These are phyloP conservation scores for Cercospora sp. DNA, from an alignment of 2,329 filamentous ascomycete genomes.

Conservation along the genomic window DNA sequence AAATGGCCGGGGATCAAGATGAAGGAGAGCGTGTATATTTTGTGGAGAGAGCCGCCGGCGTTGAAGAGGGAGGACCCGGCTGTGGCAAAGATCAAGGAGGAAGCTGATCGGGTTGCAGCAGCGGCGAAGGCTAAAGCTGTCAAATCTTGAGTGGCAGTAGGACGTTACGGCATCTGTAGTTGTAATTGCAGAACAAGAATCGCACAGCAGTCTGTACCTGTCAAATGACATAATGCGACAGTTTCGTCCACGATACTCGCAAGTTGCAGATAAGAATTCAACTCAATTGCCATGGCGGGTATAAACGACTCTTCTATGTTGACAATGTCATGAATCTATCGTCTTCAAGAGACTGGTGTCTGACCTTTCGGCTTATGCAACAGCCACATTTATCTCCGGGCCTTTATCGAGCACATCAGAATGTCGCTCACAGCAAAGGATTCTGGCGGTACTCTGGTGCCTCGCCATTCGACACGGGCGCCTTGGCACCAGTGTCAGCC, in stretches of 20 bases:
- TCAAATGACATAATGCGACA: background rate
- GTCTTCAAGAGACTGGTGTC: background rate
- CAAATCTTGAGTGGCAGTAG: background rate
- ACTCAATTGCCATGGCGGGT: slow-evolving; percentile 1
- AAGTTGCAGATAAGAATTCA: background rate
- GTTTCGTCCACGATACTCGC: background rate
- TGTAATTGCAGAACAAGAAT: background rate
- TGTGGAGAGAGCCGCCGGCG: slow-evolving; percentile 41
- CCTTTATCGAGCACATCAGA: background rate
- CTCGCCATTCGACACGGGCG: slow-evolving; percentile 50
- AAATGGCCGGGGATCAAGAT: slow-evolving; percentile 58
- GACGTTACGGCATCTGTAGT: background rate
- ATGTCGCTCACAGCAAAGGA: slow-evolving; percentile 56
- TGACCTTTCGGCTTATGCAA: background rate
- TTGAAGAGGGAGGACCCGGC: slow-evolving; percentile 1
- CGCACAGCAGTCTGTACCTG: background rate
- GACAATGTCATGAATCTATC: background rate
- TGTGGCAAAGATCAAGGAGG: background rate
- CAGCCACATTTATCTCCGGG: background rate
- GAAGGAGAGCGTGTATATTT: slow-evolving; percentile 55
- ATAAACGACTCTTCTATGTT: background rate
- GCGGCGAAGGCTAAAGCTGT: background rate
- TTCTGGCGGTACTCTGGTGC: slow-evolving; percentile 65
- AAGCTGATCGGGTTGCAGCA: background rate
- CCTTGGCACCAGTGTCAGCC: slow-evolving; percentile 51